Evolutionary conservation across 1,284 basidiomycete species (phyloP).

Genomic region (Wallemia ichthyophaga): DNA sequence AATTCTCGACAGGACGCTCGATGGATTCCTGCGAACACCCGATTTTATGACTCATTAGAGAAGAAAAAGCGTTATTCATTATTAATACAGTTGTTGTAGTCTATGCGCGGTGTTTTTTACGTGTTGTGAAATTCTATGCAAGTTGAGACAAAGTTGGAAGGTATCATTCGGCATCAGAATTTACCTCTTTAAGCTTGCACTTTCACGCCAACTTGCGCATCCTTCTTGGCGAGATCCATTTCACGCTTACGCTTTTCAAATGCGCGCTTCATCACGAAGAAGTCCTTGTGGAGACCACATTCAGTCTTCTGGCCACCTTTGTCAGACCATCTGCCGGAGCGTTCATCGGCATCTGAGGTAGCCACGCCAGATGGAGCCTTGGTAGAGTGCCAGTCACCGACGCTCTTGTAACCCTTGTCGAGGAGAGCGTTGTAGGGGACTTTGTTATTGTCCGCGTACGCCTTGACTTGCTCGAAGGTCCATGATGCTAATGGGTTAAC

Average conservation of each 20-base stretch:
- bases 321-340: constrained; percentile 72
- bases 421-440: constrained; percentile 75
- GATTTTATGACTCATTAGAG: not conserved
- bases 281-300: constrained; percentile 78
- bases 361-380: constrained; percentile 23
- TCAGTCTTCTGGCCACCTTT: constrained; percentile 51
- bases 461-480: constrained; percentile 60
- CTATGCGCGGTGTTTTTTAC: not conserved
- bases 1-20: constrained; percentile 41
- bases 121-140: not conserved
- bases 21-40: constrained; percentile 12
- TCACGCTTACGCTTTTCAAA: not conserved
- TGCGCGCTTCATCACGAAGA: constrained; percentile 11
- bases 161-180: too few relatives aligned
- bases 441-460: constrained; percentile 49
- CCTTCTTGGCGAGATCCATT: not conserved
- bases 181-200: not conserved
- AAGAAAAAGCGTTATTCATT: not conserved
- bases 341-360: constrained; percentile 40
- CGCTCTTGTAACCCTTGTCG: constrained; percentile 66
- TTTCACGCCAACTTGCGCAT: not conserved
- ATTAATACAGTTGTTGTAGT: not conserved
- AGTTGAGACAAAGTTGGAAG: not conserved
- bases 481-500: constrained; percentile 80
- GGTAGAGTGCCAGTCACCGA: constrained; percentile 95